These are phyloP conservation scores for Mortierella sp. DNA, from an alignment of 371 early-diverging fungal genomes.

Conservation along the genomic window DNA sequence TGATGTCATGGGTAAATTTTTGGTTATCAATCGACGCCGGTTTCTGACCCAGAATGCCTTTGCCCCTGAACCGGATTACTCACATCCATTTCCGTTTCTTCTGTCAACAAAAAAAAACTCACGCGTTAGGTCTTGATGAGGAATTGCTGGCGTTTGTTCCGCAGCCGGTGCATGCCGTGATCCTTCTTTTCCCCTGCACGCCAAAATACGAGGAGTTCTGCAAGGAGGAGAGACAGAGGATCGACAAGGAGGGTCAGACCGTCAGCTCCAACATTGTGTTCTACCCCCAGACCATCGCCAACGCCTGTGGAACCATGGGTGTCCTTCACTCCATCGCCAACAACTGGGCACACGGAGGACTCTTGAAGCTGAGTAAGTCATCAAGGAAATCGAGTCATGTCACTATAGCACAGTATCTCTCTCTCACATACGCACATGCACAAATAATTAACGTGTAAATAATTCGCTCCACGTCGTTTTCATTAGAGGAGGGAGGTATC, in stretches of 20 bases:
- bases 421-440: not conserved
- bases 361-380: slow-evolving; percentile 33
- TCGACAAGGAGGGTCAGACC: slow-evolving; percentile 66
- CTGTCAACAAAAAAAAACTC: no score
- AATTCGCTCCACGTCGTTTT: not conserved
- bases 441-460: not conserved
- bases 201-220: slow-evolving; percentile 71
- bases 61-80: not conserved
- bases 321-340: slow-evolving; percentile 82
- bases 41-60: not conserved
- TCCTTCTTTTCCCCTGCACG: slow-evolving; percentile 82
- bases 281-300: slow-evolving; percentile 89
- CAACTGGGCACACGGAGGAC: slow-evolving; percentile 59
- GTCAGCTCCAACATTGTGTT: slow-evolving; percentile 77
- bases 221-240: slow-evolving; percentile 65
- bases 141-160: slow-evolving; percentile 86
- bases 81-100: not conserved
- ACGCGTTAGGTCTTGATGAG: slow-evolving; percentile 85
- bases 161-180: slow-evolving; percentile 82
- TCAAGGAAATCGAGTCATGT: not conserved
- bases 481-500: slow-evolving; percentile 29
- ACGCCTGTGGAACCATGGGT: slow-evolving; percentile 94
- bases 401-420: not conserved
- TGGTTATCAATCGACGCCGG: not conserved
- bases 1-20: slow-evolving; percentile 70